Conservation (phyloP, 2,329 filamentous ascomycete species). For the Aspergillus clavatus region DNA sequence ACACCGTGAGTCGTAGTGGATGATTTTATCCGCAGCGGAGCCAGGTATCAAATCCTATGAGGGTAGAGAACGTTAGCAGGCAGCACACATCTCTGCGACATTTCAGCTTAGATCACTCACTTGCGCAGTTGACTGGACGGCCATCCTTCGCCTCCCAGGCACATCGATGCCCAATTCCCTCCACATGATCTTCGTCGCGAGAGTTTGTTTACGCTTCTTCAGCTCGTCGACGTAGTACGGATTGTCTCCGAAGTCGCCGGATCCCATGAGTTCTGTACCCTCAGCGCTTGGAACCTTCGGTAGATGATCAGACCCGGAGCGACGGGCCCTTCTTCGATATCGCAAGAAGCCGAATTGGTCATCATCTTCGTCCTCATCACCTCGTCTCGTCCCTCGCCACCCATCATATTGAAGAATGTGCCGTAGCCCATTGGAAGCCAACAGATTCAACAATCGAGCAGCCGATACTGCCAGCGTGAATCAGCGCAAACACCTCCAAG, state of each 20-base stretch:
- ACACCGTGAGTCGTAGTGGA: conserved; percentile 79
- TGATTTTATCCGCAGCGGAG: conserved; percentile 74
- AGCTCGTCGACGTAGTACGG: conserved; percentile 50
- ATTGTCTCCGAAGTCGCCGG: conserved; percentile 71
- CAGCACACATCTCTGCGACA: not conserved
- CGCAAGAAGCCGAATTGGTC: conserved; percentile 31
- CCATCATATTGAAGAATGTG: conserved; percentile 45
- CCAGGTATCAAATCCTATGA: conserved; percentile 68
- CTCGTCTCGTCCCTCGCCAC: conserved; percentile 17
- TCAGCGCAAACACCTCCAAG: not conserved
- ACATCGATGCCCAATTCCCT: conserved; percentile 71
- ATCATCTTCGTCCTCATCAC: conserved; percentile 29
- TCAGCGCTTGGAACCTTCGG: conserved; percentile 79
- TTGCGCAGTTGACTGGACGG: conserved; percentile 66
- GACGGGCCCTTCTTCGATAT: conserved; percentile 46
- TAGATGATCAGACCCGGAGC: conserved; percentile 51
- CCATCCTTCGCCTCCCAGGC: conserved; percentile 53
- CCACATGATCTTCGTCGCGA: conserved; percentile 69
- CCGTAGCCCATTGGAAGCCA: conserved; percentile 51
- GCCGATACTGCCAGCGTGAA: conserved; percentile 26
- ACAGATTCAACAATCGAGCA: conserved; percentile 49
- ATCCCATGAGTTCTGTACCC: conserved; percentile 73
- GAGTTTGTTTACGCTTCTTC: conserved; percentile 53
- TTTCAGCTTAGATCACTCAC: conserved; percentile 37
- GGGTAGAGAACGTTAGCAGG: conserved; percentile 1